Base-by-base conservation (phyloP, 2,329 filamentous ascomycete genomes). In the Cytospora schulzeri region DNA sequence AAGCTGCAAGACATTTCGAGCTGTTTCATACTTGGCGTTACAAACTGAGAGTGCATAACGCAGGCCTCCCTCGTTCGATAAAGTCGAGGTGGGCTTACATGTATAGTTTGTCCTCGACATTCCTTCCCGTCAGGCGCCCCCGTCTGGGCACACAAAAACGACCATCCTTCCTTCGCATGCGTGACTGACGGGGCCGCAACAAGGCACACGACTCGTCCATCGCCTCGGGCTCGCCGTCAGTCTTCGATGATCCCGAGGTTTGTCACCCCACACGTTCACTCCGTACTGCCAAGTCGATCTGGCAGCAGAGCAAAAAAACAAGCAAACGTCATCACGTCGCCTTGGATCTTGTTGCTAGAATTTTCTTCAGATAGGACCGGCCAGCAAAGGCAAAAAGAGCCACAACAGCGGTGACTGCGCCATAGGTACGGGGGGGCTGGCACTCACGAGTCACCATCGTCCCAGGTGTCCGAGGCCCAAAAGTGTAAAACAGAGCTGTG, bases 381-480 rank as follows among this genome's bases (percentile, higher is more conserved):
- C 33, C 26, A 38, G n/a, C 45, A 9, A 19, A 50, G 28, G n/a
- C n/a, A n/a, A n/a, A n/a, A n/a, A n/a, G 24, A 51, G 52, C 41
- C 60, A 62, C 60, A 62, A 56, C 52, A 45, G 60, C 60, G 52
- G 60, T 62, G 52, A 56, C 60, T 56, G 28, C 52, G 45, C 45
- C n/a, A 22, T 24, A 48, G n/a, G n/a, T n/a, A n/a, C n/a, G n/a
- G 11, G n/a, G 45, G 45, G 19, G n/a, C n/a, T 24, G 45, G 45
- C 45, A n/a, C n/a, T 48, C 19, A 48, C 45, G 11, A 41, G 38
- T 41, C 22, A 48, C 45, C 45, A 48, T 48, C 5, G 38, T 8
- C 45, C n/a, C n/a, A n/a, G n/a, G 24, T 48, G 45, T 1, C n/a
- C 45, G n/a, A 3, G n/a, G 7, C 8, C 45, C 45, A 7, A 22